Base-by-base conservation (phyloP, 2,329 filamentous ascomycete genomes). In the Harringtonia aguacate region DNA sequence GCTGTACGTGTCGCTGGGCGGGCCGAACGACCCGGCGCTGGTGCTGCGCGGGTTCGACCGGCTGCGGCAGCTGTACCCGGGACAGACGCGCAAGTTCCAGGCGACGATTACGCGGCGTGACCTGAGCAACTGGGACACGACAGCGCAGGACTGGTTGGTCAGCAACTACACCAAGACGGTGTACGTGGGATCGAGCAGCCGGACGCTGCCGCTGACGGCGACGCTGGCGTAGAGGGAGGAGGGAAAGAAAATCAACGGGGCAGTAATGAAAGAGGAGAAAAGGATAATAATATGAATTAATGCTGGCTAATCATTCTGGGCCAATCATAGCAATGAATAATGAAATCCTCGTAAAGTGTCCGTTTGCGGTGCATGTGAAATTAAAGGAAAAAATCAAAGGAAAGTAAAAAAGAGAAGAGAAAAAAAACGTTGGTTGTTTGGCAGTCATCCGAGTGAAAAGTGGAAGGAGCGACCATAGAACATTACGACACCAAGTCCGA, bases 41-140 rank as follows among this genome's bases (percentile, higher is more conserved):
- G 69, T 79, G 3, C 78, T 97, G 14, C 81, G 90, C 48, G 81
- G 81, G 36, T 97, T 95, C 56, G 85, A 94, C 46, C 77, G 86
- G 38, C 62, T 95, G 46, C 72, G 69, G 40, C 18, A 29, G 28
- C 79, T 95, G 50, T 68, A 74, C 4, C 73, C 86, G 0, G 86
- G 86, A n/a, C 61, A 77, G 61, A 77, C 72, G 41, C 70, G 67
- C 4, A 75, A 70, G 2, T 94, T 92, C 67, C 69, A 61, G 1
- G 79, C 77, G 0, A 73, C 79, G 15, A 63, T 95, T 44, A 88
- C 80, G 7, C 75, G 89, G 33, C 79, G 87, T 45, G 90, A 95
- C 57, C 53, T 95, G 45, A 87, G 82, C 59, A 92, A 88, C 66
- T 95, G 90, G 89, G 86, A 95, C 53, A 67, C 75, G 1, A 70